Evolutionary conservation across 139 green algal species (phyloP), one percentile per base, ranked within the genome.

Genomic region (Volvox africanus): DNA sequence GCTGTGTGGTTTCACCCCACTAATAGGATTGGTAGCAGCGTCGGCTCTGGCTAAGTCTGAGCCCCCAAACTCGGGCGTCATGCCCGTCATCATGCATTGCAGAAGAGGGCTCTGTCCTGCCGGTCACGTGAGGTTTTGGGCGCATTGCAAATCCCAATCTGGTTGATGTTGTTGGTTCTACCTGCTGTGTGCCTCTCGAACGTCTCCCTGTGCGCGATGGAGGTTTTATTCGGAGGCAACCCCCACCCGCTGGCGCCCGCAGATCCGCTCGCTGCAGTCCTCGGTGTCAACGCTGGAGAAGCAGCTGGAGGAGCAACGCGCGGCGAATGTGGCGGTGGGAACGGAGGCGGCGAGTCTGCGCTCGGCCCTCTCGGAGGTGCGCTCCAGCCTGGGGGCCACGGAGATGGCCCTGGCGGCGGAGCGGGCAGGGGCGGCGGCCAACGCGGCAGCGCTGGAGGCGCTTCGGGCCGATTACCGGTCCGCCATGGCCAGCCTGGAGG

Each of bases 341-440:
- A 18, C 33, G 12, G 65, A 92, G 69, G 68, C 69, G 5, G 68
- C 69, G 17, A 71, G 28, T 1, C 84, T 89, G 69, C 68, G 69
- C 26, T 1, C 24, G 20, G 0, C 62, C 33, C 86, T 90, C 69
- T n/a, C 18, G 33, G 69, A 82, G 28, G 69, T 82, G 69, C 69
- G 71, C 44, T n/a, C 13, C 44, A 65, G 21, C 77, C 89, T 94
- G 81, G 85, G 84, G 19, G 84, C 61, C 61, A 77, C 82, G 33
- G 81, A 94, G 87, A 33, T 33, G 55, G 67, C 84, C 55, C 87
- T 94, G 88, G 76, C 77, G 11, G 76, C 82, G 32, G 87, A 86
- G 67, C 80, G 80, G 37, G 37, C 37, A 11, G 77, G 20, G 1
- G 90, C 90, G n/a, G 86, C 86, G 21, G 30, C 30, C 14, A 61